Evolutionary conservation across 1,284 basidiomycete genomes (phyloP).

Genomic region (Hemileia vastatrix): DNA sequence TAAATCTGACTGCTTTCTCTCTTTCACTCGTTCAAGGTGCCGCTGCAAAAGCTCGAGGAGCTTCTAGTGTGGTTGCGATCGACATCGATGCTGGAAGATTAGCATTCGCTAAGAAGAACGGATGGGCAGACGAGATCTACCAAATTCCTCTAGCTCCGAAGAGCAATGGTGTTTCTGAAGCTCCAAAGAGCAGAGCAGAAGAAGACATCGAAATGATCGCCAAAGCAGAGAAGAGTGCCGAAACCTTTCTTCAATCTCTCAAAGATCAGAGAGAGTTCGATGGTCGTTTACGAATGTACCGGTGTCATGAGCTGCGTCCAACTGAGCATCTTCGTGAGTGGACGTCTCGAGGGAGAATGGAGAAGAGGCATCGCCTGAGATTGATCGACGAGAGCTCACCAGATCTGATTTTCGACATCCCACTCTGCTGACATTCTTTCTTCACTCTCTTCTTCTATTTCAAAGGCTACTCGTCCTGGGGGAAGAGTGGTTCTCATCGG

Average conservation of each 20-base stretch:
- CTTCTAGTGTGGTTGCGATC: slow-evolving; percentile 62
- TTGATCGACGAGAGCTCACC: no score
- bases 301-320: slow-evolving; percentile 61
- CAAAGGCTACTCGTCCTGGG: slow-evolving; percentile 65
- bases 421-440: slow-evolving; percentile 67
- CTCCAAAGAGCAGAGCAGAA: slow-evolving; percentile 56
- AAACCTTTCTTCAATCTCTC: slow-evolving; percentile 23
- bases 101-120: slow-evolving; percentile 61
- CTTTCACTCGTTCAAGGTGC: slow-evolving; percentile 42
- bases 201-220: slow-evolving; percentile 50
- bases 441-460: slow-evolving; percentile 13
- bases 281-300: slow-evolving; percentile 81
- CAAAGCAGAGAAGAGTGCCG: slow-evolving; percentile 47
- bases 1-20: not conserved
- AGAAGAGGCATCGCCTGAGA: not conserved
- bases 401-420: not conserved
- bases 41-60: slow-evolving; percentile 59
- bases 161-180: slow-evolving; percentile 58
- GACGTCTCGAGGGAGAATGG: not conserved
- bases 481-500: slow-evolving; percentile 86
- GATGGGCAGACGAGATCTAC: slow-evolving; percentile 65
- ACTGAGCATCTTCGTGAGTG: slow-evolving; percentile 34
- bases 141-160: slow-evolving; percentile 54
- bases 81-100: slow-evolving; percentile 75
- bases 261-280: slow-evolving; percentile 59